Evolutionary conservation across 257 asterid genomes (phyloP).

Genomic region (Pogostemon cablin): DNA sequence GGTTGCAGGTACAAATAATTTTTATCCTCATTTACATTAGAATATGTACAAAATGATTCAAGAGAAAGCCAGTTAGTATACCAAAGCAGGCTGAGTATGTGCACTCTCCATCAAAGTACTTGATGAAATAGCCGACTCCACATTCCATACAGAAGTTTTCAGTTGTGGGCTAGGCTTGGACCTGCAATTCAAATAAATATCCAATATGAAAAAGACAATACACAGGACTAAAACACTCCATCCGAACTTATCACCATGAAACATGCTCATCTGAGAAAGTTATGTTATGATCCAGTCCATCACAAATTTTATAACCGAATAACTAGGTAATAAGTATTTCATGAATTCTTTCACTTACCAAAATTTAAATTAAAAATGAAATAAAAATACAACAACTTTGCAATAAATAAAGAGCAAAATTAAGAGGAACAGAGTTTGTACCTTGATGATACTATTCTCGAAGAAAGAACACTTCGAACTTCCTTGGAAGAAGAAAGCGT

Average conservation of each 20-base stretch:
- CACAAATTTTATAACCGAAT: constrained; percentile 14
- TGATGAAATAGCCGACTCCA: constrained; percentile 71
- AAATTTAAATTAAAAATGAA: not conserved
- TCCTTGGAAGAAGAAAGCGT: constrained; percentile 95
- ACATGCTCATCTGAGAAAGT: not conserved
- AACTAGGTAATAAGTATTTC: not conserved
- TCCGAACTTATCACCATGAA: not conserved
- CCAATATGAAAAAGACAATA: constrained; percentile 19
- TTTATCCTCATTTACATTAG: constrained; percentile 15
- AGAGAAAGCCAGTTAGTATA: constrained; percentile 37
- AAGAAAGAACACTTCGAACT: constrained; percentile 73
- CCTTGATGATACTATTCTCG: constrained; percentile 79
- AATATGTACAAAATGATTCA: constrained; percentile 19
- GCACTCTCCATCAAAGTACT: constrained; percentile 88
- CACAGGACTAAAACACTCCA: constrained; percentile 7
- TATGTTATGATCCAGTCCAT: constrained; percentile 21
- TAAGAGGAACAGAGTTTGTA: constrained; percentile 31
- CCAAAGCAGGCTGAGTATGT: constrained; percentile 61
- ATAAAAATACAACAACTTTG: not conserved
- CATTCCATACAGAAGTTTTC: constrained; percentile 77
- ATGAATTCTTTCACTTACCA: not conserved
- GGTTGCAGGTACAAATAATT: not conserved
- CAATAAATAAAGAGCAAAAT: constrained; percentile 2
- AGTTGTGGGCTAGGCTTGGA: constrained; percentile 73
- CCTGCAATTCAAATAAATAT: constrained; percentile 49